A percentile compares a stretch with the other conserved stretches of the same genome.
Conservation (phyloP, 2,329 filamentous ascomycete species). For the Fusarium falciforme region DNA sequence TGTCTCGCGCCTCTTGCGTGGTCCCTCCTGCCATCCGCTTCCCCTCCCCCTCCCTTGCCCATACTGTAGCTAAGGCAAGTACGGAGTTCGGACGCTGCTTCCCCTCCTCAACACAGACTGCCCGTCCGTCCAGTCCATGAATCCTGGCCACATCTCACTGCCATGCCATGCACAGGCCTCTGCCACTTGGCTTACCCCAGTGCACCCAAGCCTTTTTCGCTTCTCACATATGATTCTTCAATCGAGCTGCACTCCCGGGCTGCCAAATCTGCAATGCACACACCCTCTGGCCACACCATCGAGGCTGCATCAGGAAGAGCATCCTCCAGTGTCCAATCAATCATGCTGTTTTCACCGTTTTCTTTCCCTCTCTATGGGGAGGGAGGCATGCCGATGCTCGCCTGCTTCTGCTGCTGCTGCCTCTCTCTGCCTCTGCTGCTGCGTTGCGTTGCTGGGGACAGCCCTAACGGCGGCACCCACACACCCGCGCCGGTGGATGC, state of each 20-base stretch:
- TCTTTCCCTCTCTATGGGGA: slow-evolving; percentile 28
- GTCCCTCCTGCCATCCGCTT: slow-evolving; percentile 27
- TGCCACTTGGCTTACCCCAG: slow-evolving; percentile 7
- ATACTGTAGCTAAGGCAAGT: slow-evolving; percentile 21
- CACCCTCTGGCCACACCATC: slow-evolving; percentile 29
- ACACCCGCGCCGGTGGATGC: slow-evolving; percentile 40
- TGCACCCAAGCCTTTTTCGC: neutral
- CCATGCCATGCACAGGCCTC: slow-evolving; percentile 10
- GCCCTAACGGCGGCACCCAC: slow-evolving; percentile 43
- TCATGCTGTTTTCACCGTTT: slow-evolving; percentile 42
- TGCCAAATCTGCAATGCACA: slow-evolving; percentile 7
- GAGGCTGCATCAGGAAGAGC: slow-evolving; percentile 19
- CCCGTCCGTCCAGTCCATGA: neutral
- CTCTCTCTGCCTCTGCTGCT: slow-evolving; percentile 9
- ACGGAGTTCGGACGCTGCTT: slow-evolving; percentile 23
- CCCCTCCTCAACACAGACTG: slow-evolving; percentile 31
- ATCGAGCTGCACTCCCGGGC: slow-evolving; percentile 3
- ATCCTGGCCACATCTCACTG: slow-evolving; percentile 6
- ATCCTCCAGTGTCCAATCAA: slow-evolving; percentile 37
- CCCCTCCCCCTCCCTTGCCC: slow-evolving; percentile 20
- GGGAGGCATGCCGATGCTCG: slow-evolving; percentile 17
- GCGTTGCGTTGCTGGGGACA: slow-evolving; percentile 31
- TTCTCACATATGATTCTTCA: slow-evolving; percentile 20
- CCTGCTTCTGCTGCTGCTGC: slow-evolving; percentile 11
- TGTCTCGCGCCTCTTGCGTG: slow-evolving; percentile 41